Evolutionary conservation across 1,284 basidiomycete species (phyloP), one percentile per base, ranked within the genome.

Genomic region (Volvariella volvacea): DNA sequence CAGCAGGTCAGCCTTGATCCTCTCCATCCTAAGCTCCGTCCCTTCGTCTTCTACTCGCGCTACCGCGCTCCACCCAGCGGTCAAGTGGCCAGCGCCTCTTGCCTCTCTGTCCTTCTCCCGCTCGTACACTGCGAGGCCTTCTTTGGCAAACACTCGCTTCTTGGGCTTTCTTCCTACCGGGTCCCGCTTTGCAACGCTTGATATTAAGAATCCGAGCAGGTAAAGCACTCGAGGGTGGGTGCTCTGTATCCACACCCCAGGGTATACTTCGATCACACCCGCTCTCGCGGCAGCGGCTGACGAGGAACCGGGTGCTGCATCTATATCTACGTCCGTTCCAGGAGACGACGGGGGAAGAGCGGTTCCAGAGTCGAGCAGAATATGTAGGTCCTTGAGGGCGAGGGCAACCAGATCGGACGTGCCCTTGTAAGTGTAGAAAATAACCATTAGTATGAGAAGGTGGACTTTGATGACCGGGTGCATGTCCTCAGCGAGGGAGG

Each of bases 141-240:
- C 83, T 4, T 56, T 59, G 0, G 83, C 78, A 62, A 86, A 88
- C 0, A 83, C 65, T 43, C 75, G 78, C 47, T 81, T 71, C 60
- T 82, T 83, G 2, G 85, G 85, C 46, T 76, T 81, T 15, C 83
- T 68, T 25, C 84, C 86, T 0, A 82, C 75, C 0, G 80, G 73
- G 54, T 88, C 84, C 10, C 81, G 75, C 53, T 85, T 85, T 1
- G 82, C 73, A 1, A 76, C 63, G 8, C 73, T 73, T 50, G 77
- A 82, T 20, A 85, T 64, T 4, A 88, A 71, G 58, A 82, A 87
- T 0, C 74, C 78, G 3, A 88, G 65, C 15, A 76, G 58, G 48
- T 78, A 80, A 0, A 88, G 55, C 3, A 81, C 60, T 2, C 78
- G 73, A 0, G 86, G 84, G 51, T 85, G 83, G 3, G 83, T 86